Base-by-base conservation (phyloP, 1,284 basidiomycete genomes). In the Leccinum solheimii region DNA sequence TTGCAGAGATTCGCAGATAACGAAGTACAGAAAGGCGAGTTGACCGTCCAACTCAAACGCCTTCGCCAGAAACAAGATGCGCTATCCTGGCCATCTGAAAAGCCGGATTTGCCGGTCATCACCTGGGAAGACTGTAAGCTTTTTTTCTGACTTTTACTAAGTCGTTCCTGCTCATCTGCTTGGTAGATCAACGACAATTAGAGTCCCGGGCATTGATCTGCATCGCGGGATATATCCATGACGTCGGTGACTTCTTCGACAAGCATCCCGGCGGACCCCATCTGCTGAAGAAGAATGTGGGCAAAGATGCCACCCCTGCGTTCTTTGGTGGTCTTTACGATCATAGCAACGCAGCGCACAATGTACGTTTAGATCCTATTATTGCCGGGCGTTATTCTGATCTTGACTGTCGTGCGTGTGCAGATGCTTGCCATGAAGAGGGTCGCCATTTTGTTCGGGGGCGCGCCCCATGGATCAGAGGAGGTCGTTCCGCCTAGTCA, bases 271-370 rank as follows among this genome's bases (percentile, higher is more conserved):
- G 90, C 53, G 80, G 80, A 16, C 79, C 83, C 5, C 82, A 86
- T 70, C 75, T 91, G n/a, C 76, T 92, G 67, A 83, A 85, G 72
- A 85, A 86, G 68, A 85, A 82, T 53, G 85, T 91, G 66, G 90
- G 90, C 52, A 88, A 86, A 68, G 94, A 95, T 70, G 92, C 91
- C 5, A 93, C 93, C 1, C 89, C 90, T 0, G 92, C 92, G 1
- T 95, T 96, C 85, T 94, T 94, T 72, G 94, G 94, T 61, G 94
- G 94, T 70, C 87, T 94, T 10, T 94, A 95, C 73, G 92, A 95
- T 66, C 93, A 95, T 75, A 91, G 91, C 16, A 93, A 94, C 71
- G 91, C 90, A 40, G 92, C 92, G 2, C 90, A 93, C 78, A 90
- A 90, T 70, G 86, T 88, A 89, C 70, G 86, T 7, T 43, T 43